A percentile compares a stretch with the other conserved stretches of the same genome.
Evolutionary conservation across 2,329 filamentous ascomycete genomes (phyloP).

Genomic region (Trichoderma sp.): DNA sequence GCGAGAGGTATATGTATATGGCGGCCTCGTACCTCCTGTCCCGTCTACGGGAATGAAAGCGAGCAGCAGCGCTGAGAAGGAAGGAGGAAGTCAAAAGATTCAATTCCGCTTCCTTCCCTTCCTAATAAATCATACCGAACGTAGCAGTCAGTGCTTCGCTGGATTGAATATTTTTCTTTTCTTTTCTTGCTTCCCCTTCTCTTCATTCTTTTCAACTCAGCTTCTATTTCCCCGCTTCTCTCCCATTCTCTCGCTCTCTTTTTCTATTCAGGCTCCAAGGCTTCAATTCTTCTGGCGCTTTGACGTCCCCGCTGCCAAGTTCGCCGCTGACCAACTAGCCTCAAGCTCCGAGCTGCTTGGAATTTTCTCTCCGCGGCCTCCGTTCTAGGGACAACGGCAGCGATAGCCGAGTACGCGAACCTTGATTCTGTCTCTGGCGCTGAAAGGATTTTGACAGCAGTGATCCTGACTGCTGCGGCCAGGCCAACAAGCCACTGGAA

Average conservation of each 20-base stretch:
- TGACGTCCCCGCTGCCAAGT: conserved; percentile 4
- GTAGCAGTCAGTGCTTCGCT: background rate
- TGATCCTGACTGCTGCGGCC: background rate
- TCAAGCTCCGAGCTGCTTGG: background rate
- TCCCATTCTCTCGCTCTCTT: background rate
- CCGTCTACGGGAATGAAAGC: background rate
- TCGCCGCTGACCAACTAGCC: conserved; percentile 12
- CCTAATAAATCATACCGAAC: background rate
- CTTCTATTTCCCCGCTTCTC: no score
- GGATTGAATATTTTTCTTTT: background rate
- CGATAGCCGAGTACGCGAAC: conserved; percentile 15
- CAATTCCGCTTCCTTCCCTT: conserved; percentile 8
- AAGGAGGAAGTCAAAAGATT: background rate
- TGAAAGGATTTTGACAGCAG: background rate
- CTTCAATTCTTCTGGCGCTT: background rate
- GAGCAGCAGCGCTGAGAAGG: background rate
- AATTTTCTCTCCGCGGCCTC: conserved; percentile 17
- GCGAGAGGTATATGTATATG: background rate
- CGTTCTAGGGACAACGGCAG: background rate
- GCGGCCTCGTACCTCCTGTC: background rate
- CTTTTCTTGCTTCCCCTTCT: background rate
- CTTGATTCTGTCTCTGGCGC: background rate
- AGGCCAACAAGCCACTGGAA: background rate
- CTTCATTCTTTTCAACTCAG: background rate
- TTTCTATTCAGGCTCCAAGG: background rate